Evolutionary conservation across 305 asterid species (phyloP), one percentile per base, ranked within the genome.

Genomic region (Striga hermonthica): DNA sequence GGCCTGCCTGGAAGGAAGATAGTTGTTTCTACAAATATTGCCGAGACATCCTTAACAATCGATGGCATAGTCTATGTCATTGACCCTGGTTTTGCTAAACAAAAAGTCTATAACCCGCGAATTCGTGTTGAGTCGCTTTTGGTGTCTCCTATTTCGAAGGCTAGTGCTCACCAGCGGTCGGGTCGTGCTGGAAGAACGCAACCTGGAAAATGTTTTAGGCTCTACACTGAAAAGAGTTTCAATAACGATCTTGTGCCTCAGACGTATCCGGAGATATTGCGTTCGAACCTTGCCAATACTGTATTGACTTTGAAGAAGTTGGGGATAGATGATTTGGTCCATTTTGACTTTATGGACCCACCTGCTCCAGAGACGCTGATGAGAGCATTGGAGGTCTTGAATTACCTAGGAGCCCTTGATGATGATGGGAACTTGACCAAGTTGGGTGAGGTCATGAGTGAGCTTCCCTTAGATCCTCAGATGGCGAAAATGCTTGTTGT

Each of bases 171-270:
- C 73, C 98, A 94, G 61, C 85, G 99, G 50, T 84, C 99, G 0
- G 98, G 97, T 15, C 98, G 97, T 86, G 99, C 99, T 66, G 99
- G 99, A 72, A 86, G 97, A 80, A 90, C 97, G 2, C 97, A 86
- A 67, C 97, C 99, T 4, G 97, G 99, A 49, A 94, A 94, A 74
- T 94, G 99, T 74, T 94, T 85, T 68, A 82, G 99, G 77, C 97
- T 94, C 41, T 94, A 90, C 76, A 90, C 96, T 0, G 97, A 94
- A 67, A 87, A 75, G 78, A 91, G 97, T 63, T 94, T 90, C 66
- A 65, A 88, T 28, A 84, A 82, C n/a, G 99, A 88, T 69, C 97
- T 90, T 52, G 91, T 86, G 52, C 91, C 98, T 5, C 98, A 94
- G 74, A 91, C 97, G 6, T 88, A 94, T 70, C 99, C 98, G 0